Base-by-base conservation (phyloP, 257 asterid species). In the Cordia subcordata region DNA sequence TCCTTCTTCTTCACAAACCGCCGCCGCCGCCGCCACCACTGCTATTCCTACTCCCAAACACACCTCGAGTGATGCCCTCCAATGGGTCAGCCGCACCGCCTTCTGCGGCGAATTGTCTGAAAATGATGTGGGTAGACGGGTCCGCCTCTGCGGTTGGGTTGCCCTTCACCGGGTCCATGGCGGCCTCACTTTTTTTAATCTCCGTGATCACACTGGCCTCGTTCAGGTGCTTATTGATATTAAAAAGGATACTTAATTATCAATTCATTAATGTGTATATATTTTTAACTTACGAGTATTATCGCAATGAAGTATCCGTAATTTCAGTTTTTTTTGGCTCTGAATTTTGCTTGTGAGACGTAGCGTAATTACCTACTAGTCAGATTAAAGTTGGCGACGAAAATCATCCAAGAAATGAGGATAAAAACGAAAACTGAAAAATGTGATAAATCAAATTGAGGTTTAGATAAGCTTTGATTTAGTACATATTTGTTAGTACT, bases 151-250 rank as follows among this genome's bases (percentile, higher is more conserved):
- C 55, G 97, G 99, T 37, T 93, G 99, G 99, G 99, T 89, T 65
- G 99, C 97, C 53, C 87, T 89, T 61, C 97, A 89, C 66, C 94
- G 99, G n/a, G 73, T 85, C 61, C 97, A 93, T 38, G 97, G 99
- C 22, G 88, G 96, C 14, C 95, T 93, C 69, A 86, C 97, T 59
- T 93, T 93, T 52, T 49, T 93, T 8, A 83, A 78, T 69, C 96
- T 93, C 35, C 90, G 99, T 5, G 99, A 93, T 70, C 90, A 89
- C 60, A 79, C 97, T 44, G 97, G 97, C 63, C 77, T 80, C 52
- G 85, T 89, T 53, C 99, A 93, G 99, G 99, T 92, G 54, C 14
- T 14, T 49, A 13, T 39, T 5, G n/a, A n/a, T n/a, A n/a, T n/a
- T n/a, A n/a, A n/a, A n/a, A n/a, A n/a, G 8, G 35, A 16, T 14